Percentiles rank a stretch among this genome's conserved stretches.
These are phyloP conservation scores for Zizania palustris DNA, from an alignment of 202 grass and related monocot genomes.

Conservation along the genomic window DNA sequence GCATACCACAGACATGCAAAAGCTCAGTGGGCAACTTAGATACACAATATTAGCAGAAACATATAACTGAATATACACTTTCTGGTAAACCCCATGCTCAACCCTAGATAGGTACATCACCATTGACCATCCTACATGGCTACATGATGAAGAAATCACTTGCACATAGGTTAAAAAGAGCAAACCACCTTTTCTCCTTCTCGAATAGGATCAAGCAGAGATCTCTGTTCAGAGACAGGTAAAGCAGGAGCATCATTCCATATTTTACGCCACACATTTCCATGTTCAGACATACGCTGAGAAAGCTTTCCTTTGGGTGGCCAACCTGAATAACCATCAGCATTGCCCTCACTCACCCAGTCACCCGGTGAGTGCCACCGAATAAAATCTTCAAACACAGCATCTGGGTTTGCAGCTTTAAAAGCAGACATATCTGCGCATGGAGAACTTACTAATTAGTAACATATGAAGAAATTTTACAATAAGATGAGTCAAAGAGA, in stretches of 20 bases:
- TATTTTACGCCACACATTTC: conserved; percentile 93
- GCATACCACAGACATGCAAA: conserved; percentile 35
- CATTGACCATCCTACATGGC: too few species aligned
- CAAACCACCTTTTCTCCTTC: conserved; percentile 94
- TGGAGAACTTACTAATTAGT: conserved; percentile 37
- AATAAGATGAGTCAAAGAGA: conserved; percentile 19
- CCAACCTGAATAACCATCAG: conserved; percentile 55
- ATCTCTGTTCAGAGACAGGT: conserved; percentile 86
- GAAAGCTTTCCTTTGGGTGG: conserved; percentile 91
- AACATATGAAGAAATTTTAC: conserved; percentile 21
- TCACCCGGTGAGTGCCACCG: conserved; percentile 97
- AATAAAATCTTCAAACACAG: conserved; percentile 98
- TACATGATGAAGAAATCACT: conserved; percentile 32
- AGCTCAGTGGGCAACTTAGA: not conserved
- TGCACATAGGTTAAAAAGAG: conserved; percentile 2
- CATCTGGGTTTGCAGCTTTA: conserved; percentile 97
- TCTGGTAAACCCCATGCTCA: not conserved
- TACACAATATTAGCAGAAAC: conserved; percentile 1
- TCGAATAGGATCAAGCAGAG: conserved; percentile 75
- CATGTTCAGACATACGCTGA: conserved; percentile 88
- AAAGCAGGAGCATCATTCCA: conserved; percentile 87
- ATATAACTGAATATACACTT: conserved; percentile 18
- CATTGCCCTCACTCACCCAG: conserved; percentile 65
- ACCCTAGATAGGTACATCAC: not conserved
- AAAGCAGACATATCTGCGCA: conserved; percentile 98